These are phyloP conservation scores for Candida ulmi DNA, from an alignment of 805 yeast species.

Conservation along the genomic window DNA sequence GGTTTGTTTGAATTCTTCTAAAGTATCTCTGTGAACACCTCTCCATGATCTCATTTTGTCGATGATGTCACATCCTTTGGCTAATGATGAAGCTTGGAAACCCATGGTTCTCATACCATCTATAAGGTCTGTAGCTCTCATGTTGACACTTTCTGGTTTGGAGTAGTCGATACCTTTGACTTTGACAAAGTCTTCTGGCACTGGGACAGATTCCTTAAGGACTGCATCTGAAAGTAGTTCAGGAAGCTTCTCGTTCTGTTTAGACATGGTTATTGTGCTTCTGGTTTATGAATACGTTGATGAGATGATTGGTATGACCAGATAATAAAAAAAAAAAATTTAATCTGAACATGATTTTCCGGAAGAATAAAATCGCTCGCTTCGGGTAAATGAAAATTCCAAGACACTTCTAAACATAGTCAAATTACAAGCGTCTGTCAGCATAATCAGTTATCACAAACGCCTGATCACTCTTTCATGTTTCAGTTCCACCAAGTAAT, in stretches of 20 bases:
- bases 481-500: too few species aligned
- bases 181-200: slow-evolving; percentile 71
- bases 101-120: slow-evolving; percentile 92
- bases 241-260: slow-evolving; percentile 45
- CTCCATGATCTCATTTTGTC: slow-evolving; percentile 92
- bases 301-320: background rate
- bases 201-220: slow-evolving; percentile 76
- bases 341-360: too few species aligned
- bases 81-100: slow-evolving; percentile 86
- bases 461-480: too few species aligned
- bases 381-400: too few species aligned
- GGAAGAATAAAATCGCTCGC: too few species aligned
- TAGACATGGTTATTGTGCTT: slow-evolving; percentile 23
- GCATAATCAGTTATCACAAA: too few species aligned
- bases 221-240: slow-evolving; percentile 87
- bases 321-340: background rate
- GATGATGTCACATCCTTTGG: slow-evolving; percentile 87
- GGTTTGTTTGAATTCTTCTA: slow-evolving; percentile 63
- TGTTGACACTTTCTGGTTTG: slow-evolving; percentile 64
- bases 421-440: too few species aligned
- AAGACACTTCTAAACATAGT: too few species aligned
- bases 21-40: slow-evolving; percentile 66
- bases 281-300: too few species aligned
- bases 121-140: slow-evolving; percentile 75
- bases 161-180: slow-evolving; percentile 91